A percentile compares a stretch with the other conserved stretches of the same genome.
These are phyloP conservation scores for Trichoderma oligosporum DNA, from an alignment of 2,329 filamentous ascomycete species.

Conservation along the genomic window DNA sequence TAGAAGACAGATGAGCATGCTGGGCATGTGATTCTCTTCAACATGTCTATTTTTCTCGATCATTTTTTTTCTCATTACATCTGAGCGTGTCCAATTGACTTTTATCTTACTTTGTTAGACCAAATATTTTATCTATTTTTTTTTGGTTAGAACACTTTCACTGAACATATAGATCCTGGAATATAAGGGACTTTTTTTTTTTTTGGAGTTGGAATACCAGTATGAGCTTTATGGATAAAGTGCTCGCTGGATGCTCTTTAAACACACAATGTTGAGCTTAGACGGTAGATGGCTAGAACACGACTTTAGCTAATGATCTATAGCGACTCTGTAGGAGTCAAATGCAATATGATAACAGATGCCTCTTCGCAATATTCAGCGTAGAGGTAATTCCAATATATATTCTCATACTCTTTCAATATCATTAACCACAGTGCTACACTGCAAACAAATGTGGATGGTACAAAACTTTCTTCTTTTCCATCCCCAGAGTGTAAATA, in stretches of 20 bases:
- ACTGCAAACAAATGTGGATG: neutral
- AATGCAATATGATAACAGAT: neutral
- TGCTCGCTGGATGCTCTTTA: neutral
- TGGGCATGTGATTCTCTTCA: slow-evolving; percentile 43
- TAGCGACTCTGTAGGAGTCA: too few species aligned
- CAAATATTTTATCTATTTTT: neutral
- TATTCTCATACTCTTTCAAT: too few species aligned
- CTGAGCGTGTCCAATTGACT: slow-evolving; percentile 9
- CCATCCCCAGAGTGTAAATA: neutral
- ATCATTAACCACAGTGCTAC: too few species aligned
- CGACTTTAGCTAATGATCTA: neutral
- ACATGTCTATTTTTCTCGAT: neutral
- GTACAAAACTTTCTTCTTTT: neutral
- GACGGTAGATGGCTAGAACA: neutral
- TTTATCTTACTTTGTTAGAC: neutral
- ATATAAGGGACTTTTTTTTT: neutral
- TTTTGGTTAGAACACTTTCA: neutral
- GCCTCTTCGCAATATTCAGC: neutral
- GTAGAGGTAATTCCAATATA: too few species aligned
- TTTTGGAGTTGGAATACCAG: neutral
- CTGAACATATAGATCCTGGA: slow-evolving; percentile 11
- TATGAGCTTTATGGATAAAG: neutral
- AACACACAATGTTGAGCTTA: slow-evolving; percentile 1
- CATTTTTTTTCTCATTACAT: neutral
- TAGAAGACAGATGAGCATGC: slow-evolving; percentile 68